These are phyloP conservation scores for Neonectria hederae DNA, from an alignment of 2,329 filamentous ascomycete species.

Conservation along the genomic window DNA sequence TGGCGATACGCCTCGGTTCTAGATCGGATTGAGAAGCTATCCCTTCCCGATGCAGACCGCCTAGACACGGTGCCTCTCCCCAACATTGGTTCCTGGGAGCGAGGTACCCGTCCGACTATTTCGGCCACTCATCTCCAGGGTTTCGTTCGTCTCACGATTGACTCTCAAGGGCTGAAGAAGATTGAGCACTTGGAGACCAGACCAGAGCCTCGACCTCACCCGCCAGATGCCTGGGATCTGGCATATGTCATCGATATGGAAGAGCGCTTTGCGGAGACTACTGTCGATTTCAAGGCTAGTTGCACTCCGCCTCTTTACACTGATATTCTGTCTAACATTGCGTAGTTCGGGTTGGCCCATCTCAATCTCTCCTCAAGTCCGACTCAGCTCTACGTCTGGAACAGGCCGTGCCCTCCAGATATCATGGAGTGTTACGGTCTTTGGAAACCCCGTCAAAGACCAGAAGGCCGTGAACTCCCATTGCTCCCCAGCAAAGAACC, in stretches of 20 bases:
- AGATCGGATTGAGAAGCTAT: not conserved
- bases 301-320: not conserved
- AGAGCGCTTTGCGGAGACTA: not conserved
- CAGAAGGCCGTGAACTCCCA: no score
- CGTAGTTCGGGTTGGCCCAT: not conserved
- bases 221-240: not conserved
- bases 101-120: not conserved
- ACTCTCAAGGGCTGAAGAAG: not conserved
- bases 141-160: not conserved
- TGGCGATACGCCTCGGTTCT: not conserved
- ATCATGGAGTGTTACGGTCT: not conserved
- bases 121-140: not conserved
- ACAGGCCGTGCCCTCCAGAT: not conserved
- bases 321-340: not conserved
- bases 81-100: not conserved
- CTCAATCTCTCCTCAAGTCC: not conserved
- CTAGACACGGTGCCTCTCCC: not conserved
- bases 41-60: not conserved
- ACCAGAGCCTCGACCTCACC: not conserved
- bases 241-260: not conserved
- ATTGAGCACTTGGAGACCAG: constrained; percentile 1
- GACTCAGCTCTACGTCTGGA: not conserved
- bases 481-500: not conserved
- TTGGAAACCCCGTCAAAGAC: no score
- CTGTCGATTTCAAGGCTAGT: constrained; percentile 6